A percentile compares a stretch with the other conserved stretches of the same genome.
These are phyloP conservation scores for Xylariaceae sp. DNA, from an alignment of 2,329 filamentous ascomycete genomes.

Conservation along the genomic window DNA sequence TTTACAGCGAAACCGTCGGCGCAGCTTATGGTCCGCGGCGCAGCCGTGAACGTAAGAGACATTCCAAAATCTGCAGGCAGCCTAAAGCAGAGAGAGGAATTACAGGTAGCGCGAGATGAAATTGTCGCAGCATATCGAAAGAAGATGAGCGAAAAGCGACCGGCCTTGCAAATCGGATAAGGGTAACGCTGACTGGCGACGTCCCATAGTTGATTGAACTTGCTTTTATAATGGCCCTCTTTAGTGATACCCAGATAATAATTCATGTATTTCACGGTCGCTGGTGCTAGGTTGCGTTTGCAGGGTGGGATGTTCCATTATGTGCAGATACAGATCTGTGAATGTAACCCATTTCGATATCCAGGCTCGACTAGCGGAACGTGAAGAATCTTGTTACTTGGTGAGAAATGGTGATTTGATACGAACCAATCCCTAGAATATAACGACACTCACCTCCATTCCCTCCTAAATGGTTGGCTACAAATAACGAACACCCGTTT, in stretches of 20 bases:
- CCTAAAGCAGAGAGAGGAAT: conserved; percentile 65
- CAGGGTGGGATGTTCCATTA: not conserved
- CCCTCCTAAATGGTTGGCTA: too few species aligned
- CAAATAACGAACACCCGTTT: too few species aligned
- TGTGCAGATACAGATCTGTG: too few species aligned
- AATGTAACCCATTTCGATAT: too few species aligned
- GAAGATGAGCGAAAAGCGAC: conserved; percentile 53
- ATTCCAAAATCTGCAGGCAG: conserved; percentile 65
- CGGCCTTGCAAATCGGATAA: conserved; percentile 21
- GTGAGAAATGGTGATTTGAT: too few species aligned
- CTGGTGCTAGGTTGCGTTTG: not conserved
- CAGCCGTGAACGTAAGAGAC: conserved; percentile 60
- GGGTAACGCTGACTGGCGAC: not conserved
- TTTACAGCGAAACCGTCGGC: conserved; percentile 59
- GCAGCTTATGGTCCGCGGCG: conserved; percentile 59
- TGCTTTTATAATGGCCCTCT: not conserved
- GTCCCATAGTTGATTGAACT: not conserved
- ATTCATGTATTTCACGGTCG: not conserved
- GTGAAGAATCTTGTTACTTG: too few species aligned
- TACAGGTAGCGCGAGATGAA: conserved; percentile 61
- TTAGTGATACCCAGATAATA: conserved; percentile 12
- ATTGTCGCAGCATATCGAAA: conserved; percentile 70
- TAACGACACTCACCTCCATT: too few species aligned
- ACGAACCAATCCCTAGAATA: too few species aligned
- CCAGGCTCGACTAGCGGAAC: too few species aligned